Conservation (phyloP, 495 filamentous ascomycete genomes). For the Xylaria curta region DNA sequence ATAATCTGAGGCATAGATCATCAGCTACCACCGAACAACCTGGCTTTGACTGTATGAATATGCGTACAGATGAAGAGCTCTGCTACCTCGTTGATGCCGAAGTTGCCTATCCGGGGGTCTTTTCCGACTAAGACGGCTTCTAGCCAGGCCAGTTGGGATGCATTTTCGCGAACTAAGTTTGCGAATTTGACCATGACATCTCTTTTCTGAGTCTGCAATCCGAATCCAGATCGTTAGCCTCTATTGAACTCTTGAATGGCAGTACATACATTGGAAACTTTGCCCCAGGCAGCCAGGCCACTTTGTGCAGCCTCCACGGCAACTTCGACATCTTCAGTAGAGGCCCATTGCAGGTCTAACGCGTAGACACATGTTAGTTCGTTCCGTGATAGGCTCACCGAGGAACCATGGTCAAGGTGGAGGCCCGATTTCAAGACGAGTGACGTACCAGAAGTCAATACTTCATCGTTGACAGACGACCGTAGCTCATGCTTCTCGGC, state of each 20-base stretch:
- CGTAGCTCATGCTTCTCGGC: conserved; percentile 16
- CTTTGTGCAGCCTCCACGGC: conserved; percentile 65
- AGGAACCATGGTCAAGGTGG: neutral
- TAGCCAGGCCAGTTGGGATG: conserved; percentile 58
- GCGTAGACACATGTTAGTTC: neutral
- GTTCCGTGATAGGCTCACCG: neutral
- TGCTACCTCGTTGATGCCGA: conserved; percentile 10
- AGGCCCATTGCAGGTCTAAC: conserved; percentile 22
- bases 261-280: conserved; percentile 34
- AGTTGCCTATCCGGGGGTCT: conserved; percentile 14
- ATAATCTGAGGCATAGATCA: conserved; percentile 24
- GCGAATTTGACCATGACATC: conserved; percentile 60
- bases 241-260: too few relatives aligned
- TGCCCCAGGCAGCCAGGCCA: conserved; percentile 65
- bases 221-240: neutral
- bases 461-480: conserved; percentile 22
- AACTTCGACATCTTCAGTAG: conserved; percentile 56
- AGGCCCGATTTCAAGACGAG: neutral
- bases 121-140: conserved; percentile 39
- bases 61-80: conserved; percentile 59
- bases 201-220: conserved; percentile 49
- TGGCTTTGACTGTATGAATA: conserved; percentile 38
- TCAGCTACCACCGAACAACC: conserved; percentile 32
- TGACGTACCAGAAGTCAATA: conserved; percentile 20
- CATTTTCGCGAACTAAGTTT: conserved; percentile 51